Conservation (phyloP, 1,284 basidiomycete species). For the Rhodotorula sp. region DNA sequence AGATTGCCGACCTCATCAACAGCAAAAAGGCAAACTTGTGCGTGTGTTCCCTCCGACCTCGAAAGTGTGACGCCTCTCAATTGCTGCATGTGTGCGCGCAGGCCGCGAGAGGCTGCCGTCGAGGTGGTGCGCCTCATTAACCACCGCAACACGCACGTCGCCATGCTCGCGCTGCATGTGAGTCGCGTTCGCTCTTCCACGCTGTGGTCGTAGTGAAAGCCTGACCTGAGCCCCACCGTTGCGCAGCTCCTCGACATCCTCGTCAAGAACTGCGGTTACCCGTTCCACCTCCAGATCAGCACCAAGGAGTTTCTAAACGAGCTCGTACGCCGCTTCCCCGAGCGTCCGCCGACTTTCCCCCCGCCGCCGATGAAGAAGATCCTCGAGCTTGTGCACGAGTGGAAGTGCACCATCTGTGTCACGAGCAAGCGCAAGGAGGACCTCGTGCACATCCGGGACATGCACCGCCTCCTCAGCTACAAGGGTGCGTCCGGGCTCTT, state of each 20-base stretch:
- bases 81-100: conserved; percentile 46
- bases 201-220: not conserved
- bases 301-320: conserved; percentile 99
- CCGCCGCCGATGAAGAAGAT: conserved; percentile 93
- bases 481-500: conserved; percentile 62
- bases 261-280: conserved; percentile 93
- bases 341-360: conserved; percentile 92
- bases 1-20: conserved; percentile 79
- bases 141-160: conserved; percentile 85
- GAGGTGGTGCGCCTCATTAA: conserved; percentile 77
- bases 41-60: conserved; percentile 48
- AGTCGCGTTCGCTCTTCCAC: conserved; percentile 22
- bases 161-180: conserved; percentile 66
- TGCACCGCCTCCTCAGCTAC: conserved; percentile 92
- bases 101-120: conserved; percentile 86
- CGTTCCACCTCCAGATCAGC: conserved; percentile 94
- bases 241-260: conserved; percentile 78
- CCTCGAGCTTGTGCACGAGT: conserved; percentile 87
- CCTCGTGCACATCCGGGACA: conserved; percentile 94
- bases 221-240: not conserved
- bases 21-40: conserved; percentile 95
- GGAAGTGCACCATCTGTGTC: conserved; percentile 92
- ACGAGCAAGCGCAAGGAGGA: conserved; percentile 95
- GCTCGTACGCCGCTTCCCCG: conserved; percentile 95
- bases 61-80: not conserved